Conservation (phyloP, 345 rosid genomes). For the Rhizophora apiculata region DNA sequence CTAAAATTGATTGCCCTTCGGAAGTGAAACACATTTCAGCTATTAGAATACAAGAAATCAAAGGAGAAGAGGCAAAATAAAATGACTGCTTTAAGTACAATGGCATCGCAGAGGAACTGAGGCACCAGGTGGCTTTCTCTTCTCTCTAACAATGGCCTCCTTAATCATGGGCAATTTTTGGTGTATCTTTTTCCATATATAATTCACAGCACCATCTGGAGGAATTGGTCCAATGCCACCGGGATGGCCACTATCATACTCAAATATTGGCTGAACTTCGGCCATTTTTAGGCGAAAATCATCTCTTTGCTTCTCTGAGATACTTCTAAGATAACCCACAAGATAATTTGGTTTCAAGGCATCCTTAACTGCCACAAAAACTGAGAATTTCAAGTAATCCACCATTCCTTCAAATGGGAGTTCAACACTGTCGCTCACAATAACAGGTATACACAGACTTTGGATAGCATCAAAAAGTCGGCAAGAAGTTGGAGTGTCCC, state of each 20-base stretch:
- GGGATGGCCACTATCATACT: constrained; percentile 55
- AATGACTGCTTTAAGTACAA: constrained; percentile 46
- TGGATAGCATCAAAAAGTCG: constrained; percentile 93
- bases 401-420: constrained; percentile 89
- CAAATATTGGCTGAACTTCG: constrained; percentile 54
- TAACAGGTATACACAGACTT: constrained; percentile 90
- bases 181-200: constrained; percentile 77
- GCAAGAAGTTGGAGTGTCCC: constrained; percentile 96
- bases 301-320: constrained; percentile 50
- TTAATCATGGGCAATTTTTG: constrained; percentile 69
- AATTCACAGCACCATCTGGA: constrained; percentile 76
- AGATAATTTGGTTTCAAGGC: constrained; percentile 80
- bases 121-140: constrained; percentile 65
- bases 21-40: not conserved
- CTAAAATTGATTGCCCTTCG: not conserved
- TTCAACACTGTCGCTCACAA: constrained; percentile 80
- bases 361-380: constrained; percentile 62
- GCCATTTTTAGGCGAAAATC: constrained; percentile 55
- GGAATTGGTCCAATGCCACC: constrained; percentile 72
- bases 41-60: not conserved
- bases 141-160: constrained; percentile 69
- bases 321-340: constrained; percentile 48
- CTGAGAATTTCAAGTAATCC: constrained; percentile 71
- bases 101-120: constrained; percentile 76
- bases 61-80: not conserved